Evolutionary conservation across 2,329 filamentous ascomycete species (phyloP).

Genomic region (Verticillium isaacii): DNA sequence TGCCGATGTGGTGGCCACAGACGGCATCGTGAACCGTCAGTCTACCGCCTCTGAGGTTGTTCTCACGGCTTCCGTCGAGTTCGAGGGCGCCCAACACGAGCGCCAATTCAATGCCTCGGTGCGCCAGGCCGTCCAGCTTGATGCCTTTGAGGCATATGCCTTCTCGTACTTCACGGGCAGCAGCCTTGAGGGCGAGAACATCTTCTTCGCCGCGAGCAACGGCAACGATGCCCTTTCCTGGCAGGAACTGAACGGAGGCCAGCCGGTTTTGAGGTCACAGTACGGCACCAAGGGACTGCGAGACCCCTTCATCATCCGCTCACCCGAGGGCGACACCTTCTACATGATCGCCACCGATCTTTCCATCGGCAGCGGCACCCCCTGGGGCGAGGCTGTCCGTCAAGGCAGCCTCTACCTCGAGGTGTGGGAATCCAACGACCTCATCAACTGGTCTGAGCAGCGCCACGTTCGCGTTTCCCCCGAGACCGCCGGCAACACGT

Average conservation of each 20-base stretch:
- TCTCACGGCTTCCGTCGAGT: slow-evolving; percentile 28
- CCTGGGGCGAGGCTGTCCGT: slow-evolving; percentile 42
- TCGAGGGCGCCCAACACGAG: slow-evolving; percentile 13
- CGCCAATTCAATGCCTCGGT: slow-evolving; percentile 29
- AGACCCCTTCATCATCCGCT: slow-evolving; percentile 49
- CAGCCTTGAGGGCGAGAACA: slow-evolving; percentile 40
- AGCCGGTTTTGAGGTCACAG: slow-evolving; percentile 39
- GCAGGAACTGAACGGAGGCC: slow-evolving; percentile 42
- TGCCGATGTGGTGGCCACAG: slow-evolving; percentile 23
- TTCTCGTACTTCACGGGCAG: slow-evolving; percentile 48
- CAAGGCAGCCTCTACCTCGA: slow-evolving; percentile 45
- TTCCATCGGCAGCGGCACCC: slow-evolving; percentile 48
- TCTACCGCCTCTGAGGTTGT: slow-evolving; percentile 19
- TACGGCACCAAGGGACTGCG: slow-evolving; percentile 44
- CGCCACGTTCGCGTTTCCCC: slow-evolving; percentile 45
- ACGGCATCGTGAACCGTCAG: slow-evolving; percentile 30
- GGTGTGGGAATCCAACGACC: slow-evolving; percentile 47
- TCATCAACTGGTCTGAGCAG: slow-evolving; percentile 45
- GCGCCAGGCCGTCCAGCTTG: slow-evolving; percentile 23
- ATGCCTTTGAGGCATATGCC: slow-evolving; percentile 38
- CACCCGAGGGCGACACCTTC: slow-evolving; percentile 44
- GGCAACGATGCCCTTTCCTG: slow-evolving; percentile 48
- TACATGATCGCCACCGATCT: slow-evolving; percentile 48
- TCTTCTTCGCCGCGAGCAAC: slow-evolving; percentile 45
- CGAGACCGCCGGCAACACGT: slow-evolving; percentile 45